A percentile compares a stretch with the other conserved stretches of the same genome.
These are phyloP conservation scores for Plectosphaerella cucumerina DNA, from an alignment of 2,329 filamentous ascomycete species.

Conservation along the genomic window DNA sequence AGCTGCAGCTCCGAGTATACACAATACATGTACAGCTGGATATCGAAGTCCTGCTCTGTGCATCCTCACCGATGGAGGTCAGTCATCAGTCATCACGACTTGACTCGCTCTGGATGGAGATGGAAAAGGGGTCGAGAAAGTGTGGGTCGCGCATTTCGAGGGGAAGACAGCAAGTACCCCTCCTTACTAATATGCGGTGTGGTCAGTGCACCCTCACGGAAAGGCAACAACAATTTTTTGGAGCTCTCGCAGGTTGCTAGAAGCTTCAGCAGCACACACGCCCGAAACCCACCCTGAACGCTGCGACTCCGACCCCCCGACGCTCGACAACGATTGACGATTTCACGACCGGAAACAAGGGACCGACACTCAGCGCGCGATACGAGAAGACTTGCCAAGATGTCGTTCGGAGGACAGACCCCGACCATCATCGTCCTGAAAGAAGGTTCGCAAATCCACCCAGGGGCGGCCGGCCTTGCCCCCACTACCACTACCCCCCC, in stretches of 20 bases:
- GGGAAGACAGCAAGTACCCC: too few relatives aligned
- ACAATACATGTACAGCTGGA: too few relatives aligned
- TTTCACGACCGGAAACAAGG: not conserved
- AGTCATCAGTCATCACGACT: too few relatives aligned
- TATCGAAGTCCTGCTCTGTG: too few relatives aligned
- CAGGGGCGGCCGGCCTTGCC: constrained; percentile 16
- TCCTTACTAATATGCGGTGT: constrained; percentile 12
- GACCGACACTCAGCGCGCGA: not conserved
- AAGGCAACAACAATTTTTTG: constrained; percentile 49
- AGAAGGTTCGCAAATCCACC: constrained; percentile 66
- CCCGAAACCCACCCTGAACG: constrained; percentile 1
- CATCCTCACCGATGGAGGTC: too few relatives aligned
- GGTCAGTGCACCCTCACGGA: constrained; percentile 15
- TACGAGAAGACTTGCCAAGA: constrained; percentile 34
- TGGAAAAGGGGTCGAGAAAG: too few relatives aligned
- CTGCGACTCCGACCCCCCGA: not conserved
- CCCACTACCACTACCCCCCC: constrained; percentile 29
- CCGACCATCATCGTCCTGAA: constrained; percentile 97
- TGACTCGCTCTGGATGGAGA: too few relatives aligned
- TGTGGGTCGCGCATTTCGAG: too few relatives aligned
- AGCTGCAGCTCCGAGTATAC: too few relatives aligned
- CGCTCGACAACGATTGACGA: not conserved
- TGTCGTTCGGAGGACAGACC: constrained; percentile 97
- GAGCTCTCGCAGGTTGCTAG: constrained; percentile 27
- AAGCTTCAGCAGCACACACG: constrained; percentile 20